Evolutionary conservation across 352 stramenopile species (phyloP), one percentile per base, ranked within the genome.

Genomic region (Phytophthora idaei): DNA sequence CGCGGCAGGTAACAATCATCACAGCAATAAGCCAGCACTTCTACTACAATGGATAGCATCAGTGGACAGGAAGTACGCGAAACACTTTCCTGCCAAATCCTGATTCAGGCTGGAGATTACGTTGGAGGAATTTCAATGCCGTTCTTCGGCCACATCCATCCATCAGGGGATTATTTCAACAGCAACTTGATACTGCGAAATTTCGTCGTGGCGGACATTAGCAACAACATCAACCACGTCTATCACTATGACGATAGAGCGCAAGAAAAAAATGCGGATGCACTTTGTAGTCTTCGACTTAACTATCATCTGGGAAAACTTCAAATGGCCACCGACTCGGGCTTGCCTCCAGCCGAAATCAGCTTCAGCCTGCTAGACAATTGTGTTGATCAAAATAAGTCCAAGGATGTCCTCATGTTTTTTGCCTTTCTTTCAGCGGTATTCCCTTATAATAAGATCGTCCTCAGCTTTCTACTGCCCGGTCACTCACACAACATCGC

Each of bases 141-240:
- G 7, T 21, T 59, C 17, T 58, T 50, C 44, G 45, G 53, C 7
- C 28, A 69, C 25, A 25, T 21, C 15, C 61, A 52, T 12, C 52
- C 52, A n/a, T 68, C 61, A 12, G 61, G 29, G 1, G 46, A 63
- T 39, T 69, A 59, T 14, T 64, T 59, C 6, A 58, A 59, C 15
- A 69, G 46, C 11, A 69, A 69, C 9, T 28, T 64, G 6, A 69
- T 59, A 5, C 31, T 59, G 4, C 61, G 63, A 0, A 69, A 64
- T 7, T 69, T 55, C n/a, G 46, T 69, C 1, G 31, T 67, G 15
- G 41, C 59, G 0, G 48, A 53, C n/a, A 62, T 62, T n/a, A 45
- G 34, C 1, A 57, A 53, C 48, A 28, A 45, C 0, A 14, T 11
- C 8, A 51, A 55, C 29, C 44, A 66, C 11, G 39, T 60, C 1